Percentiles rank a stretch among this genome's conserved stretches.
These are phyloP conservation scores for Lactarius hengduanensis DNA, from an alignment of 768 basidiomycete species.

Conservation along the genomic window DNA sequence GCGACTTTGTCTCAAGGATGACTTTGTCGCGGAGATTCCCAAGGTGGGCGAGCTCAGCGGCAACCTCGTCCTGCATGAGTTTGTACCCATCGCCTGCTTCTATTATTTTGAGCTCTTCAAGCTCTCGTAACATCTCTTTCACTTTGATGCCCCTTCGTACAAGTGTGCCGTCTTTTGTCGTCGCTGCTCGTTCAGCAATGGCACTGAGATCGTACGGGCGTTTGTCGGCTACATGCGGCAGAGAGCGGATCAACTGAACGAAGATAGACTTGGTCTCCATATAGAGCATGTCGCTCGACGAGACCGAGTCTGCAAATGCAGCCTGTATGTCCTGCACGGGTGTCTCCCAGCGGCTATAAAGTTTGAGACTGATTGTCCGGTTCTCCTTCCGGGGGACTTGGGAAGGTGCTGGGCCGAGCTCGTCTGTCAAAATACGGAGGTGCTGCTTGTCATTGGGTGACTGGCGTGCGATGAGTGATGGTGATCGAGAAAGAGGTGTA, in stretches of 20 bases:
- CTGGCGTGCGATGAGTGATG: constrained; percentile 41
- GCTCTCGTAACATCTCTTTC: constrained; percentile 96
- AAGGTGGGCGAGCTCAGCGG: constrained; percentile 91
- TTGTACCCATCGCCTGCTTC: constrained; percentile 81
- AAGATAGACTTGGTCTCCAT: constrained; percentile 99
- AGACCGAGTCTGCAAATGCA: constrained; percentile 95
- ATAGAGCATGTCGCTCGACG: constrained; percentile 97
- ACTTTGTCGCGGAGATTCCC: constrained; percentile 98
- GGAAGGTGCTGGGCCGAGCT: constrained; percentile 87
- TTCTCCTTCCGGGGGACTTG: constrained; percentile 99
- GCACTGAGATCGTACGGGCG: constrained; percentile 85
- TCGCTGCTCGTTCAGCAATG: constrained; percentile 93
- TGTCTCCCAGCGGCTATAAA: constrained; percentile 99
- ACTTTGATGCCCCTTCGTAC: constrained; percentile 99
- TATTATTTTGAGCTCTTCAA: constrained; percentile 87
- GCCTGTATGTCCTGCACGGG: constrained; percentile 97
- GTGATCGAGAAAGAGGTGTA: background rate
- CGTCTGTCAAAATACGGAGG: constrained; percentile 92
- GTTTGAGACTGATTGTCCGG: constrained; percentile 81
- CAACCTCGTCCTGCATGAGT: constrained; percentile 97
- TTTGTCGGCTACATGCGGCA: constrained; percentile 80
- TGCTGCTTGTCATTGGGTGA: constrained; percentile 98
- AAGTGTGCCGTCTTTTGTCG: constrained; percentile 93
- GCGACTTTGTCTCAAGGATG: constrained; percentile 81
- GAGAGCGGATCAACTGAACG: constrained; percentile 93